Base-by-base conservation (phyloP, 345 rosid genomes). In the Rhizophora apiculata region DNA sequence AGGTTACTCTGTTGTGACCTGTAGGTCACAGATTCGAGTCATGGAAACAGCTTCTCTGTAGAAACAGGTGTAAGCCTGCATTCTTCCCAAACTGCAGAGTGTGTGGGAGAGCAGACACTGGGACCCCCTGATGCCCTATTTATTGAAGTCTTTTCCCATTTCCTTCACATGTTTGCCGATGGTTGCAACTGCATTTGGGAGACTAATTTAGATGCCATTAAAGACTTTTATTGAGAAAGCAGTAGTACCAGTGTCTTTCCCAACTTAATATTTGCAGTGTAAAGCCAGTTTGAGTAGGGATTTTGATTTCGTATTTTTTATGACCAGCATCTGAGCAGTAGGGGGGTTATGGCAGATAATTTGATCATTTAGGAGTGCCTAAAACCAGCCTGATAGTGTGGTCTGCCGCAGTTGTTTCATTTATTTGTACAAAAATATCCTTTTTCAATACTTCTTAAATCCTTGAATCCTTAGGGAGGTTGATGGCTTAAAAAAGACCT, bases 401-500 rank as follows among this genome's bases (percentile, higher is more conserved):
- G 13, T 39, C 43, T 27, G 19, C 18, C 30, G 20, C 20, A 29
- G 22, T 43, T 73, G 32, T 54, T 66, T 65, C n/a, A 30, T 64
- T 26, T 52, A 19, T 24, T 58, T 58, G 32, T 19, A 43, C 7
- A 64, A 22, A 68, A 32, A 59, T 26, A 18, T 55, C 22, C 34
- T 52, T 63, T 43, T 53, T 6, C 9, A 0, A 8, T 29, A 18
- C n/a, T 48, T 65, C 1, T 32, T 8, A 32, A 6, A 32, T 32
- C 51, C 27, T 65, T 22, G 6, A 49, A 20, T 27, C 7, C 19
- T 2, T 68, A 10, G 16, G 16, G 36, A 39, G 55, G 11, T 43
- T 60, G n/a, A 24, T 48, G 24, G 10, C 39, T 73, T 75, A 71
- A 65, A 43, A 37, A 31, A 20, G 27, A 54, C 34, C 70, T 67